Percentiles rank a stretch among this genome's conserved stretches.
Evolutionary conservation across 2,329 filamentous ascomycete genomes (phyloP).

Genomic region (Pestalotiopsis sp.): DNA sequence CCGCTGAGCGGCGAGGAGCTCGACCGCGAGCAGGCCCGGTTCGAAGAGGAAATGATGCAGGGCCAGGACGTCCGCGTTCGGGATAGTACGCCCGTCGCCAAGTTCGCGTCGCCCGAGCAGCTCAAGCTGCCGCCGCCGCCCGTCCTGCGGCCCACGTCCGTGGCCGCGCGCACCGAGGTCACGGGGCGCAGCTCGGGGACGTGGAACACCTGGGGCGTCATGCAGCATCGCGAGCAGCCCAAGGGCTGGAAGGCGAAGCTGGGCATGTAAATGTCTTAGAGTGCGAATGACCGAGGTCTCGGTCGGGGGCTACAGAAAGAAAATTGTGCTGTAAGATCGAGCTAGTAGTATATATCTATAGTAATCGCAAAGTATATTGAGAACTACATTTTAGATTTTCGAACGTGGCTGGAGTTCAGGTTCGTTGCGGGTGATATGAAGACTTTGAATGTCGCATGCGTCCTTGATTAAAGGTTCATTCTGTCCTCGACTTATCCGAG

Average conservation of each 20-base stretch:
- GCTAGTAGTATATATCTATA: not conserved
- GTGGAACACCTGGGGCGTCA: conserved; percentile 17
- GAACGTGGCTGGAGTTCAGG: too few species aligned
- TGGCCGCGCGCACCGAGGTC: conserved; percentile 8
- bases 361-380: not conserved
- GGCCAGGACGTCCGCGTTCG: not conserved
- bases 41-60: not conserved
- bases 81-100: conserved; percentile 3
- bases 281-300: not conserved
- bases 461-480: too few species aligned
- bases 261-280: not conserved
- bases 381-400: not conserved
- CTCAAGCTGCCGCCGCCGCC: conserved; percentile 8
- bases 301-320: not conserved
- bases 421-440: too few species aligned
- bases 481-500: not conserved
- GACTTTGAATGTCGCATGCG: too few species aligned
- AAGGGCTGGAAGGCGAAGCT: conserved; percentile 13
- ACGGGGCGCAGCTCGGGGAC: conserved; percentile 13
- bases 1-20: not conserved
- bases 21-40: not conserved
- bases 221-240: conserved; percentile 15
- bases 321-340: not conserved
- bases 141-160: not conserved
- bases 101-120: conserved; percentile 2